phyloP scores from a whole-genome alignment of 352 stramenopile species.

The Aphanomyces stellatus region DNA sequence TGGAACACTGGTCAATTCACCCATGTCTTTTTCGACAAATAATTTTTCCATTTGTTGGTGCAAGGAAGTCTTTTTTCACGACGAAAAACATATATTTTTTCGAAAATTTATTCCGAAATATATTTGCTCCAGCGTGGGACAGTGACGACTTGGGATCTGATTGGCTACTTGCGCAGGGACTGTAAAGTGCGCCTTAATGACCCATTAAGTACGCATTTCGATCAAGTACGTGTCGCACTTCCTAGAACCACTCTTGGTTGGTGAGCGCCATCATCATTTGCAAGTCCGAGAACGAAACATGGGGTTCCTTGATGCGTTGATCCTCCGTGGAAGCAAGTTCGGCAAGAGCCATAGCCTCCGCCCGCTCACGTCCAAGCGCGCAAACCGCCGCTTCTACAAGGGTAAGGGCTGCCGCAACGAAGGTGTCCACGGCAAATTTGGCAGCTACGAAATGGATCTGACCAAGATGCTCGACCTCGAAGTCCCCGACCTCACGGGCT shows the following conservation, averaged over 20 bases:
- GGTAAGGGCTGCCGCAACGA: conserved; percentile 91
- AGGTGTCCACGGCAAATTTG: conserved; percentile 85
- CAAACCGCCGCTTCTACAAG: conserved; percentile 94
- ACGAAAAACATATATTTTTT: no score
- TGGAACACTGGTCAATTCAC: no score
- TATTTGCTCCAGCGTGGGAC: no score
- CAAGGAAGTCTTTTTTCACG: no score
- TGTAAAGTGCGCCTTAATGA: no score
- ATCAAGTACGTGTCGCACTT: neutral
- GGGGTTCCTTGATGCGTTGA: conserved; percentile 68
- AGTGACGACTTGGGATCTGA: no score
- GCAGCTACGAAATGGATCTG: conserved; percentile 87
- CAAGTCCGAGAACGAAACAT: conserved; percentile 26
- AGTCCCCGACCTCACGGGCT: conserved; percentile 90
- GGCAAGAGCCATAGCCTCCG: conserved; percentile 70
- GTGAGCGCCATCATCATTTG: neutral
- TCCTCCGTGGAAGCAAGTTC: conserved; percentile 81
- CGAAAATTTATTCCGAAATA: no score
- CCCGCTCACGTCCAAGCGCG: conserved; percentile 89
- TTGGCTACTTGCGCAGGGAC: no score
- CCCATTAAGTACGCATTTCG: no score
- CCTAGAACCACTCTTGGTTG: neutral
- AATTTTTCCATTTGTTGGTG: no score
- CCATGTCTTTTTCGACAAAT: no score
- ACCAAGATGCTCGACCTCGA: conserved; percentile 89